Base-by-base conservation (phyloP, 192 early-diverging fungal species). In the Phycomyces nitens region DNA sequence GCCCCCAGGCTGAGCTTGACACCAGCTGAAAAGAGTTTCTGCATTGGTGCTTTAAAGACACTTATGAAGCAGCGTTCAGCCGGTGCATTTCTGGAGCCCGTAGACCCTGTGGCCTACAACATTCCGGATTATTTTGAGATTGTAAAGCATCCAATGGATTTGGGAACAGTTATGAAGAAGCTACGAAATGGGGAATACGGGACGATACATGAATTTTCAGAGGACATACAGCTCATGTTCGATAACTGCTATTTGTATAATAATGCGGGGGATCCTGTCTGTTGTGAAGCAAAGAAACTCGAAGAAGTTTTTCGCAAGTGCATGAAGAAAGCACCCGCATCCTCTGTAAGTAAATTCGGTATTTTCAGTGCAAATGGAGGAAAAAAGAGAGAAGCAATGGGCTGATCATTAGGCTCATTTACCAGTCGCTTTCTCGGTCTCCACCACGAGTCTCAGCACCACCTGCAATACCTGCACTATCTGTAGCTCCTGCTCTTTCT, bases 221-320 rank as follows among this genome's bases (percentile, higher is more conserved):
- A 23, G 5, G 83, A 84, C 49, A 80, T 91, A 29, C 80, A 80
- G 24, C 79, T 91, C 12, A 89, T 92, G 65, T 87, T 91, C 27
- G 68, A 77, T 62, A 94, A 94, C 69, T 92, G 91, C 73, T 88
- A 84, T 66, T 61, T 84, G 16, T 94, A 92, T 71, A 94, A 94
- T 60, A 89, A 90, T 5, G 71, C 65, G 41, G 81, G 86, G 11
- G 81, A 88, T 18, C 82, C 83, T 12, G 79, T 90, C 6, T 84
- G 84, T 7, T 65, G 71, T 27, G 84, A 85, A 72, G 89, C 86
- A 0, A 70, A 75, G 20, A 84, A 86, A 40, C 52, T 94, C 1
- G 85, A 92, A 60, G 72, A 68, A 3, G 71, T 84, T 54, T 89
- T 92, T 64, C 77, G 86, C 9, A 77, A 67, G 38, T 80, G 81